Evolutionary conservation across 257 asterid species (phyloP), one percentile per base, ranked within the genome.

Genomic region (Lantana camara): DNA sequence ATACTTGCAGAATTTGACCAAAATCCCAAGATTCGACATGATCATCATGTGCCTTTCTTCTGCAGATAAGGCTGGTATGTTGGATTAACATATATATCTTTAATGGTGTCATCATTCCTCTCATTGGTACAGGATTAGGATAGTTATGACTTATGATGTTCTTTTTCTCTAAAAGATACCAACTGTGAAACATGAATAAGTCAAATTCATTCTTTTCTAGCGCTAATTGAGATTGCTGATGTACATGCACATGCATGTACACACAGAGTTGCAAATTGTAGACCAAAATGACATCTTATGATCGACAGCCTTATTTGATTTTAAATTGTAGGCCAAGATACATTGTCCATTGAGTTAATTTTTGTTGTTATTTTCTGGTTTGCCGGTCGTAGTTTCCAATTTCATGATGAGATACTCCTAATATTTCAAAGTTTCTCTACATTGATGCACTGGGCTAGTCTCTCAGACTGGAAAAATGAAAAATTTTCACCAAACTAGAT

Each of bases 21-120:
- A 74, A 80, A 71, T 83, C 82, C 96, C 96, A 44, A 83, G 97
- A 81, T 90, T 94, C 44, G 91, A 86, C 73, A 76, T 83, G 93
- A 72, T 94, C 55, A 71, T 90, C 69, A 80, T 94, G 99, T 90
- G 92, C 70, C 96, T 94, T 67, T 75, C 96, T 35, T 76, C 91
- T 15, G 62, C 79, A 0, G 93, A 90, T 66, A 88, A 88, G 77
- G 74, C 86, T 67, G 99, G 99, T 94, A 84, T 37, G 88, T 76
- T 55, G 14, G 35, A 15, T 8, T 15, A 16, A 54, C 60, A 46
- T 24, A 23, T 22, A n/a, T 20, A 14, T 59, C 17, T 34, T 9
- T 34, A 19, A 34, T 47, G 8, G 15, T 3, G 2, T 9, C 20
- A 9, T 9, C 1, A 8, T 48, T 48, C 19, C 19, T 9, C 55